Evolutionary conservation across 129 eudicot species (phyloP).

Genomic region (Chrysanthemum seticuspe): DNA sequence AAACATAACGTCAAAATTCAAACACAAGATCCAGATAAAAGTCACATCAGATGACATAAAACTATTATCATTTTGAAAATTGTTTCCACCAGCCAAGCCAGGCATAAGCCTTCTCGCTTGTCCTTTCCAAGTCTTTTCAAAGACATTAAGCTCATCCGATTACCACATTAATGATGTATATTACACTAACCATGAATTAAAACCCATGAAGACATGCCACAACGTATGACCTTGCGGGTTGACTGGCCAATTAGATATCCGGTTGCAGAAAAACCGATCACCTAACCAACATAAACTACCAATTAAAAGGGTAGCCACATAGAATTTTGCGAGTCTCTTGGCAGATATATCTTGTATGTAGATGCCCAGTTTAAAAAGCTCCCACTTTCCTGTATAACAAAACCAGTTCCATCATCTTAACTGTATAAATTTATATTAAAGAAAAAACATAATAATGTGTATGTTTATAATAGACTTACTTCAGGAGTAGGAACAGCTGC

Average conservation of each 20-base stretch:
- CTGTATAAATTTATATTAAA: no score
- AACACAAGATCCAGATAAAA: no score
- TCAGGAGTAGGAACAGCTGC: no score
- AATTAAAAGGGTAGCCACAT: slow-evolving; percentile 47
- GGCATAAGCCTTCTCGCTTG: slow-evolving; percentile 45
- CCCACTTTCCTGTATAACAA: no score
- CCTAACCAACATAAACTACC: slow-evolving; percentile 71
- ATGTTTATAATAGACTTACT: no score
- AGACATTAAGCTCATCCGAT: slow-evolving; percentile 61
- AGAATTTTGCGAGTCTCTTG: slow-evolving; percentile 75
- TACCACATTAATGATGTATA: neutral
- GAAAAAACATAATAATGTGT: no score
- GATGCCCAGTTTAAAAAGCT: slow-evolving; percentile 3
- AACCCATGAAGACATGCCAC: slow-evolving; percentile 89
- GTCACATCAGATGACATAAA: no score
- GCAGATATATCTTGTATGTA: slow-evolving; percentile 51
- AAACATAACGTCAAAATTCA: no score
- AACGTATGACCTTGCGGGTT: slow-evolving; percentile 94
- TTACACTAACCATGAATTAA: slow-evolving; percentile 38
- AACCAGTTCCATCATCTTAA: no score
- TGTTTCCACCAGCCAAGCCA: no score
- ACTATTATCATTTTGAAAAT: no score
- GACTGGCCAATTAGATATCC: slow-evolving; percentile 55
- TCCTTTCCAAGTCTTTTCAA: slow-evolving; percentile 81
- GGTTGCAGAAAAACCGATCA: slow-evolving; percentile 63